Evolutionary conservation across 2,329 filamentous ascomycete genomes (phyloP).

Genomic region (Alternaria sp.): DNA sequence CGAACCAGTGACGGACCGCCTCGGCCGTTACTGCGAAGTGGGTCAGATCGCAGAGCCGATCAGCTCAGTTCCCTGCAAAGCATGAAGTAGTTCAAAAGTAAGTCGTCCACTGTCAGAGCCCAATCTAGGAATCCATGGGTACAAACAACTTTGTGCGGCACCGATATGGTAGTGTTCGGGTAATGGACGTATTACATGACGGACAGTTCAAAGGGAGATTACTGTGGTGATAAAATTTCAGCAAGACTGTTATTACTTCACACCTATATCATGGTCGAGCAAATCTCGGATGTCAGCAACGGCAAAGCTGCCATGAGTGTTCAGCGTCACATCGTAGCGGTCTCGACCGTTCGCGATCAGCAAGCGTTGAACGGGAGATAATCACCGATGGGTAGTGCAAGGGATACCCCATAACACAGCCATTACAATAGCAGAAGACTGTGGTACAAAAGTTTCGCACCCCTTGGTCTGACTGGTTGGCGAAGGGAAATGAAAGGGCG

Average conservation of each 20-base stretch:
- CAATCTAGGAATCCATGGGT: not conserved
- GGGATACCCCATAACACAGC: slow-evolving; percentile 6
- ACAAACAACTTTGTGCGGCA: not conserved
- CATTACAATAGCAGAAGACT: not conserved
- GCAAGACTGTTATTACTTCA: not conserved
- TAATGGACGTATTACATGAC: not conserved
- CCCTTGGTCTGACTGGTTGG: slow-evolving; percentile 6
- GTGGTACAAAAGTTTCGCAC: slow-evolving; percentile 1
- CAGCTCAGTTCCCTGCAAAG: not conserved
- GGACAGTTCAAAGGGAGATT: not conserved
- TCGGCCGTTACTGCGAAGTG: not conserved
- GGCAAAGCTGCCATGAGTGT: slow-evolving; percentile 1
- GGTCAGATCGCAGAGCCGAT: not conserved
- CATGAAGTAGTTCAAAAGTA: not conserved
- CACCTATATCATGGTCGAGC: not conserved
- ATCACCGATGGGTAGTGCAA: slow-evolving; percentile 10
- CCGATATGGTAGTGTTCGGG: not conserved
- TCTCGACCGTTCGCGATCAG: slow-evolving; percentile 16
- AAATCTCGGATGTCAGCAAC: slow-evolving; percentile 7
- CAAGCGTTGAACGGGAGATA: slow-evolving; percentile 9
- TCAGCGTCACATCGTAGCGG: not conserved
- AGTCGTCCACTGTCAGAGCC: not conserved
- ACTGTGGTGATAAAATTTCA: not conserved
- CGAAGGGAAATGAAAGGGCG: slow-evolving; percentile 19
- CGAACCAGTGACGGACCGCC: slow-evolving; percentile 1